phyloP scores from a whole-genome alignment of 495 filamentous ascomycete genomes.

The Aspergillus mulundensis region DNA sequence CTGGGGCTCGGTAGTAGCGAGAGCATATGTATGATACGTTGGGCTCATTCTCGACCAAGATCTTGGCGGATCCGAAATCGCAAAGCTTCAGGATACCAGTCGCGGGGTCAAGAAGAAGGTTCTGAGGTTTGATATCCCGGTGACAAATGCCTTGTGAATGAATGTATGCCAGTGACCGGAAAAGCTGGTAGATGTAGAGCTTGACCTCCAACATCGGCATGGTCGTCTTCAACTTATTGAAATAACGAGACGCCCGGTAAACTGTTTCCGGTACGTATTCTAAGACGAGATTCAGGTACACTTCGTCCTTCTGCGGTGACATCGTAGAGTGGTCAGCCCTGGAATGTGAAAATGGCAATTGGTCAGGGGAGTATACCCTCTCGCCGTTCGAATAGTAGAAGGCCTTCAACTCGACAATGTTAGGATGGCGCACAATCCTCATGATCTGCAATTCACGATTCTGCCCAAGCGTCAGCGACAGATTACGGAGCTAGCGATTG shows the following conservation, averaged over 20 bases:
- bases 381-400: constrained; percentile 99
- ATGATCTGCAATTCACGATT: constrained; percentile 99
- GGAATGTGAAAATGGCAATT: not conserved
- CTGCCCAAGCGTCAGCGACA: constrained; percentile 50
- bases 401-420: constrained; percentile 97
- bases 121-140: constrained; percentile 98
- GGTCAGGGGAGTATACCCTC: constrained; percentile 55
- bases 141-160: constrained; percentile 99
- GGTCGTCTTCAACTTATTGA: constrained; percentile 99
- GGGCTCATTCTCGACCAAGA: constrained; percentile 96
- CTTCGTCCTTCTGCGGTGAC: constrained; percentile 82
- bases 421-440: constrained; percentile 97
- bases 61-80: constrained; percentile 99
- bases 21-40: constrained; percentile 99
- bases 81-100: constrained; percentile 94
- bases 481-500: not conserved
- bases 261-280: constrained; percentile 99
- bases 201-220: constrained; percentile 99
- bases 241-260: constrained; percentile 96
- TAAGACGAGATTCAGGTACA: constrained; percentile 96
- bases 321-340: constrained; percentile 15
- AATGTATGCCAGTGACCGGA: constrained; percentile 96
- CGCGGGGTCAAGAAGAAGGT: constrained; percentile 85
- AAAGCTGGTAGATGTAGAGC: constrained; percentile 99
- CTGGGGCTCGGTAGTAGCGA: constrained; percentile 95